phyloP scores from a whole-genome alignment of 2,329 filamentous ascomycete genomes.

The Pseudocercospora eumusae region DNA sequence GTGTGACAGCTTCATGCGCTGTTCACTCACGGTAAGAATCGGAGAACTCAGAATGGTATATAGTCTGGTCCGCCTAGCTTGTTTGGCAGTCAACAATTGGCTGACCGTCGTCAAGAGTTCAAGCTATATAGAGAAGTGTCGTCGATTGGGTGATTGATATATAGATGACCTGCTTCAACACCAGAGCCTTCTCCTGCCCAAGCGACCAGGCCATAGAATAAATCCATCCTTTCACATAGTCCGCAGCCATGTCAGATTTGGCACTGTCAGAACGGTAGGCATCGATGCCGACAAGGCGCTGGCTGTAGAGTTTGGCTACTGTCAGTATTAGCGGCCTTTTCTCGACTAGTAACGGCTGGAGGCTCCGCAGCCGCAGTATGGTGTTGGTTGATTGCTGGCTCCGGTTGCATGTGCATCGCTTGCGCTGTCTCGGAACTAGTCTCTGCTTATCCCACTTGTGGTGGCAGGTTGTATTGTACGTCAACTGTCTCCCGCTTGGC shows the following conservation, averaged over 20 bases:
- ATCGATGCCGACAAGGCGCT: conserved; percentile 33
- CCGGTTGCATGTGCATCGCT: conserved; percentile 59
- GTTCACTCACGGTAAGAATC: no score
- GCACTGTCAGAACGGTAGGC: conserved; percentile 23
- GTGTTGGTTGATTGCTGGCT: conserved; percentile 61
- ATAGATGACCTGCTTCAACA: no score
- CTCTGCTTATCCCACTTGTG: conserved; percentile 60
- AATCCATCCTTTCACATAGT: not conserved
- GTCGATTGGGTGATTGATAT: no score
- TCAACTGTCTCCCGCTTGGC: conserved; percentile 59
- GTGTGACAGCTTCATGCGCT: not conserved
- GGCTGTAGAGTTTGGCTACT: conserved; percentile 41
- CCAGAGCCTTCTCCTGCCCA: not conserved
- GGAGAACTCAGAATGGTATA: no score
- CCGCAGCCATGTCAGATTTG: conserved; percentile 13
- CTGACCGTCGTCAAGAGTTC: not conserved
- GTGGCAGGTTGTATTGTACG: conserved; percentile 45
- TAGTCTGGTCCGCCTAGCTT: no score
- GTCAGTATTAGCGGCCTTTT: conserved; percentile 60
- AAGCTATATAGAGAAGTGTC: conserved; percentile 1
- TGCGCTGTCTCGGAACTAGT: conserved; percentile 58
- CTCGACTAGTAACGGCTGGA: conserved; percentile 55
- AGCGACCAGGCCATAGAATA: conserved; percentile 2
- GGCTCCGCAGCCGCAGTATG: conserved; percentile 58
- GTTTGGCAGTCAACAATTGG: not conserved